Evolutionary conservation across 257 asterid species (phyloP).

Genomic region (Solanum peruvianum): DNA sequence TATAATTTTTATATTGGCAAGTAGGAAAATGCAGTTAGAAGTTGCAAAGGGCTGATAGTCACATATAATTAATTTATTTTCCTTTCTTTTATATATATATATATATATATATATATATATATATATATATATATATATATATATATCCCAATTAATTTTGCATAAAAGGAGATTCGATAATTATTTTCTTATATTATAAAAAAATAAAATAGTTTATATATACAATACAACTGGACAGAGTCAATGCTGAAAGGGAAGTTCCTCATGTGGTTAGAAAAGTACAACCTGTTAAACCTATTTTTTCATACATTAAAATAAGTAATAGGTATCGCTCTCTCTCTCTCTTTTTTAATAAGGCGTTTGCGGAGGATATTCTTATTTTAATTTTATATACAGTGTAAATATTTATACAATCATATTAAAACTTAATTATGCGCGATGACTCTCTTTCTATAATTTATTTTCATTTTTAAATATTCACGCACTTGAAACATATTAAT

Average conservation of each 20-base stretch:
- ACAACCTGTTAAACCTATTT: neutral
- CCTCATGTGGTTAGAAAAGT: neutral
- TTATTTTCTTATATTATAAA: neutral
- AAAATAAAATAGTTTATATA: neutral
- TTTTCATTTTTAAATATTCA: no score
- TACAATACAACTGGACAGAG: neutral
- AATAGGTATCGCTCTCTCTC: neutral
- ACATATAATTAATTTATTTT: neutral
- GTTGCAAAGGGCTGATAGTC: neutral
- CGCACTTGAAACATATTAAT: no score
- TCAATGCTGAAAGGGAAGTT: neutral
- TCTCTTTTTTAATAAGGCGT: no score
- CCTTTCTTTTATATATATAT: no score
- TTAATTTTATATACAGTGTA: no score
- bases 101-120: no score
- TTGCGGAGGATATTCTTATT: accelerated
- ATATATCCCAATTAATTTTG: neutral
- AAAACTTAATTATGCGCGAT: neutral
- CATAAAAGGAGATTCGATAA: neutral
- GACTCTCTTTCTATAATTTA: no score
- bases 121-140: no score
- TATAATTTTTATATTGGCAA: neutral
- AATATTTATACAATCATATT: no score
- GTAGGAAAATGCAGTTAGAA: neutral
- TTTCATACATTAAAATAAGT: neutral